Base-by-base conservation (phyloP, 768 basidiomycete species). In the Mycena pura region DNA sequence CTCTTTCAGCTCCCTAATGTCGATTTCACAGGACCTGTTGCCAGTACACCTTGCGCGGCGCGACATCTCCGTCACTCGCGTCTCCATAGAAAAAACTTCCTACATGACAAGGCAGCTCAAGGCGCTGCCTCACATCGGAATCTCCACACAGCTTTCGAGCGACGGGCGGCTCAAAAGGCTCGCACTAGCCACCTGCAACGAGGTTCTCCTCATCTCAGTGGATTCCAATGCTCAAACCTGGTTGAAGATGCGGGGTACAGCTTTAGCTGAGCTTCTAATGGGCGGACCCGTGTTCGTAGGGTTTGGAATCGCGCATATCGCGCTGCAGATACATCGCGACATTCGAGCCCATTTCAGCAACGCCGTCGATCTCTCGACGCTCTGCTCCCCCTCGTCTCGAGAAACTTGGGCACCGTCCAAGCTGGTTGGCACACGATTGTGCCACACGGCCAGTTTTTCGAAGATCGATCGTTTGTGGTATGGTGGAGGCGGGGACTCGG, bases 381-480 rank as follows among this genome's bases (percentile, higher is more conserved):
- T 57, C 38, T 57, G 36, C 38, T 48, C 56, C 17, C 56, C n/a
- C 38, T 48, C 56, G 14, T 24, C 46, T 41, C 38, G 56, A 17
- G 46, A 57, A 19, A 21, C 46, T 31, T 48, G 56, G 46, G 19
- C 56, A 31, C 56, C 56, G 28, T 57, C 56, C 38, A 57, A 57
- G 22, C 29, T 57, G 29, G 38, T 57, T 22, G 28, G 38, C 47
- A 40, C 27, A 10, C 46, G 39, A 14, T 32, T 57, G 38, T 57
- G 24, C 5, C 3, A 2, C 38, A 40, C 10, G n/a, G 36, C 27
- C n/a, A 29, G 15, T 28, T 22, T 39, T 31, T 40, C 28, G 27
- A 40, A 48, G 14, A 41, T 57, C n/a, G 46, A 57, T 28, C 28
- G 13, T 17, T 41, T 57, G 46, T 57, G 56, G 56, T 49, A 57